Evolutionary conservation across 768 basidiomycete genomes (phyloP).

Genomic region (Flagelloscypha sp.): DNA sequence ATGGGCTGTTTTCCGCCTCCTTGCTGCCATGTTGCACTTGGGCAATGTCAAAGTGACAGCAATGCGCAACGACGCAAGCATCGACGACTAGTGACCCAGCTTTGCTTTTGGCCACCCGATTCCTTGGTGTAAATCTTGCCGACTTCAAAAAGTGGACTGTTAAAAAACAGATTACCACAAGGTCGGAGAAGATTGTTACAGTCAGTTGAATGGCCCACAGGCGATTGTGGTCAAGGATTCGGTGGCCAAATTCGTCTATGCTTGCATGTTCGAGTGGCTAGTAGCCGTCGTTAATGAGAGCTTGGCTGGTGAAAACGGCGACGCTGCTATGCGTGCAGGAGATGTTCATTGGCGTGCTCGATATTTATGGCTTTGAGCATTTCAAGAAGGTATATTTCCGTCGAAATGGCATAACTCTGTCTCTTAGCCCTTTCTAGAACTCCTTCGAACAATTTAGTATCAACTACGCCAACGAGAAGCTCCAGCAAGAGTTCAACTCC

Average conservation of each 20-base stretch:
- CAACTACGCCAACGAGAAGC: constrained; percentile 97
- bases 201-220: constrained; percentile 75
- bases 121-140: constrained; percentile 79
- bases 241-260: constrained; percentile 98
- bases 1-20: constrained; percentile 93
- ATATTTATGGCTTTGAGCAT: constrained; percentile 97
- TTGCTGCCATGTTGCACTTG: constrained; percentile 92
- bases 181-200: constrained; percentile 93
- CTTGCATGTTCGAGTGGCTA: constrained; percentile 97
- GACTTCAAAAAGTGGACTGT: constrained; percentile 99
- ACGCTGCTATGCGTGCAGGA: constrained; percentile 84
- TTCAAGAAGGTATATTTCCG: constrained; percentile 73
- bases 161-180: constrained; percentile 94
- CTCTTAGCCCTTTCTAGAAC: constrained; percentile 36
- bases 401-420: neutral
- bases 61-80: constrained; percentile 69
- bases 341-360: constrained; percentile 98
- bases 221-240: constrained; percentile 92
- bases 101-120: constrained; percentile 73
- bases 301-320: constrained; percentile 89
- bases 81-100: constrained; percentile 81
- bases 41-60: constrained; percentile 92
- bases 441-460: constrained; percentile 99
- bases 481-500: constrained; percentile 99
- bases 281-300: constrained; percentile 97